A percentile compares a stretch with the other conserved stretches of the same genome.
Conservation (phyloP, 2,329 filamentous ascomycete species). For the Exophiala lecanii-corni region DNA sequence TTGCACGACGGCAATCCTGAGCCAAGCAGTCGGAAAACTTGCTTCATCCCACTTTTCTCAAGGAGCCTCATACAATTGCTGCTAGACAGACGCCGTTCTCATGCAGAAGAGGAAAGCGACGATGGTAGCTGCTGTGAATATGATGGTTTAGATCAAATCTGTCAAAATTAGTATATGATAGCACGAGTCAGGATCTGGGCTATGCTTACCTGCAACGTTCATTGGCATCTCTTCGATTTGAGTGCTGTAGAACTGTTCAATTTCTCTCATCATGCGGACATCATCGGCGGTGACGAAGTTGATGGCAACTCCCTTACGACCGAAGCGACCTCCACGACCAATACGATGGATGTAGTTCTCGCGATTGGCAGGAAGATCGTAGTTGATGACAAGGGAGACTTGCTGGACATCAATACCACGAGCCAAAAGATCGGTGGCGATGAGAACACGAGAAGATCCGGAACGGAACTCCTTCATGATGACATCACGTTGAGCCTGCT, state of each 20-base stretch:
- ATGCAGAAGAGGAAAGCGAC: slow-evolving; percentile 22
- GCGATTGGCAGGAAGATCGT: slow-evolving; percentile 96
- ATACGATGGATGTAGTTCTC: slow-evolving; percentile 99
- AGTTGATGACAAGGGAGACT: slow-evolving; percentile 99
- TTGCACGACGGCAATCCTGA: slow-evolving; percentile 21
- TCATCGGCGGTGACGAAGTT: slow-evolving; percentile 99
- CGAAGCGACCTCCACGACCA: slow-evolving; percentile 98
- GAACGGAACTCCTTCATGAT: slow-evolving; percentile 99
- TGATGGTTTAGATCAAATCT: slow-evolving; percentile 30
- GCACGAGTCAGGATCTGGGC: slow-evolving; percentile 4
- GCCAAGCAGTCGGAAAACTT: slow-evolving; percentile 28
- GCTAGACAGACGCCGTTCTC: slow-evolving; percentile 27
- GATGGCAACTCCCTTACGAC: slow-evolving; percentile 99
- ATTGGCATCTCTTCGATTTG: slow-evolving; percentile 99
- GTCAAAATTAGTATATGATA: slow-evolving; percentile 11
- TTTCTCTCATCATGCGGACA: slow-evolving; percentile 99
- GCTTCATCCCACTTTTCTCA: slow-evolving; percentile 30
- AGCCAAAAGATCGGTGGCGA: slow-evolving; percentile 94
- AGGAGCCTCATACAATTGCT: slow-evolving; percentile 17
- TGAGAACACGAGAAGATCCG: slow-evolving; percentile 95
- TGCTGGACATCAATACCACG: slow-evolving; percentile 99
- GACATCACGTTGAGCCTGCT: slow-evolving; percentile 92
- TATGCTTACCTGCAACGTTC: slow-evolving; percentile 63
- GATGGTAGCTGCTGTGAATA: slow-evolving; percentile 11
- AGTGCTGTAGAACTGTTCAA: slow-evolving; percentile 99